Percentiles rank a stretch among this genome's conserved stretches.
These are phyloP conservation scores for Agapanthus africanus DNA, from an alignment of 106 monocot genomes.

Conservation along the genomic window DNA sequence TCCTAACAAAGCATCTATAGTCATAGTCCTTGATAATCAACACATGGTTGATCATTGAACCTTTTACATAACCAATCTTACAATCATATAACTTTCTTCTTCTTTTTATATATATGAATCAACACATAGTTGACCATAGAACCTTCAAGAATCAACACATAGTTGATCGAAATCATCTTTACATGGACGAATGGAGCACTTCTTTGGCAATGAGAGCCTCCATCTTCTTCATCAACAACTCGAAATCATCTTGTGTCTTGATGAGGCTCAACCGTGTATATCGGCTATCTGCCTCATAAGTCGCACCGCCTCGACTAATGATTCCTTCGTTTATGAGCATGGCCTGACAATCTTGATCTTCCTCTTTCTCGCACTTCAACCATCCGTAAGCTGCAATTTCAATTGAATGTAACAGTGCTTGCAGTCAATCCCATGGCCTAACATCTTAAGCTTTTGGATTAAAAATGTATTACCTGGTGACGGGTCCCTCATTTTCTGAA, in stretches of 20 bases:
- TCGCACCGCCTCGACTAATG: slow-evolving; percentile 25
- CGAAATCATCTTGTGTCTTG: slow-evolving; percentile 56
- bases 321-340: slow-evolving; percentile 46
- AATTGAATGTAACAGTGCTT: neutral
- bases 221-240: slow-evolving; percentile 23
- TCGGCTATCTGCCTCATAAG: slow-evolving; percentile 18
- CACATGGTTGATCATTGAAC: too few relatives aligned
- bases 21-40: too few relatives aligned
- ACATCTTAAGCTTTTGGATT: neutral
- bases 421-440: neutral
- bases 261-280: slow-evolving; percentile 56
- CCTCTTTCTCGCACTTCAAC: slow-evolving; percentile 73
- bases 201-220: slow-evolving; percentile 16
- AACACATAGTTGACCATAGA: neutral
- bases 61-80: too few relatives aligned
- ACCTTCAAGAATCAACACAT: neutral
- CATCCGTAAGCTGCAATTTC: slow-evolving; percentile 67
- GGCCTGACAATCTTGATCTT: slow-evolving; percentile 44
- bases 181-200: neutral
- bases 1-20: too few relatives aligned
- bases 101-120: too few relatives aligned
- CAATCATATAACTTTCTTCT: too few relatives aligned
- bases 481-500: slow-evolving; percentile 38
- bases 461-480: slow-evolving; percentile 34
- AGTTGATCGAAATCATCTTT: too few relatives aligned